These are phyloP conservation scores for Tetrahymena malaccensis DNA, from an alignment of 73 alveolate genomes.

Conservation along the genomic window DNA sequence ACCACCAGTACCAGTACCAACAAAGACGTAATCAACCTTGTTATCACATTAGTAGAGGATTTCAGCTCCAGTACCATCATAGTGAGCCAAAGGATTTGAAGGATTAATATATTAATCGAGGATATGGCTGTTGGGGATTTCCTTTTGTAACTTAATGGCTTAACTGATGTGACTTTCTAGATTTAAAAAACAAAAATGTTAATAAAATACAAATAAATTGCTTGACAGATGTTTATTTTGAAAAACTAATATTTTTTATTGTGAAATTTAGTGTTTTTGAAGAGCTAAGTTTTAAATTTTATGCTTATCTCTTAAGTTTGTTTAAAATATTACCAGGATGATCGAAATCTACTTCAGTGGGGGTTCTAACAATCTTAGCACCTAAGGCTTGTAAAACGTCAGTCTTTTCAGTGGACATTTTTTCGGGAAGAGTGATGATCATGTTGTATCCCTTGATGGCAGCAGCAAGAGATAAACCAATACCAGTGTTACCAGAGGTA, in stretches of 20 bases:
- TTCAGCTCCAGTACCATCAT: slow-evolving; percentile 98
- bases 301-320: neutral
- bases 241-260: neutral
- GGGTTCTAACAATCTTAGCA: slow-evolving; percentile 94
- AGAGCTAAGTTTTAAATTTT: neutral
- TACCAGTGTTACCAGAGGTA: slow-evolving; percentile 98
- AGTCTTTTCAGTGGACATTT: slow-evolving; percentile 94
- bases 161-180: slow-evolving; percentile 52
- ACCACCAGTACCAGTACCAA: slow-evolving; percentile 97
- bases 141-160: slow-evolving; percentile 41
- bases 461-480: slow-evolving; percentile 96
- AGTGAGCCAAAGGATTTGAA: slow-evolving; percentile 97
- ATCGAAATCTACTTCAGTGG: slow-evolving; percentile 67
- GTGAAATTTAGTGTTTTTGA: too few species aligned
- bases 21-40: slow-evolving; percentile 68
- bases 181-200: neutral
- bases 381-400: slow-evolving; percentile 95
- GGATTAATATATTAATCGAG: slow-evolving; percentile 95
- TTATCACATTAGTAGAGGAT: slow-evolving; percentile 91
- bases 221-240: neutral
- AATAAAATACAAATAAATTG: neutral
- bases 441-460: slow-evolving; percentile 92
- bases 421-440: slow-evolving; percentile 88
- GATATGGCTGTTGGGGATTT: slow-evolving; percentile 66
- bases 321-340: slow-evolving; percentile 25